Evolutionary conservation across 2,329 filamentous ascomycete species (phyloP).

Genomic region (Trichoderma lentiforme): DNA sequence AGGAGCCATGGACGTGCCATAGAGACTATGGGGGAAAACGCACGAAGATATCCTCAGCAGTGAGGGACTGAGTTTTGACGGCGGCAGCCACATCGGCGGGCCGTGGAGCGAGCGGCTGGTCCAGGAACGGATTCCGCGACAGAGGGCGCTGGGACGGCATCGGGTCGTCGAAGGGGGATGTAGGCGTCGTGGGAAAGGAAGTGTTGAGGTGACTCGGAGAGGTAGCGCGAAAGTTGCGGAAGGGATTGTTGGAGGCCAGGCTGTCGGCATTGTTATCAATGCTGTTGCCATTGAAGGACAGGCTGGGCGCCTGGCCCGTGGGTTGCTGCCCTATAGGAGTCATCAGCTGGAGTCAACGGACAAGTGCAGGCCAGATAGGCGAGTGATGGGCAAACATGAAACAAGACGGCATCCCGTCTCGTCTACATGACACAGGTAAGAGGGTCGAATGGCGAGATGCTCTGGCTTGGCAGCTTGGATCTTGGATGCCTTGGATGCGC

Average conservation of each 20-base stretch:
- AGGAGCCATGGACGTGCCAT: background rate
- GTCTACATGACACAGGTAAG: slow-evolving; percentile 30
- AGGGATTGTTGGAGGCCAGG: slow-evolving; percentile 79
- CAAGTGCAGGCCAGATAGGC: slow-evolving; percentile 13
- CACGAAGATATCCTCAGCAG: slow-evolving; percentile 74
- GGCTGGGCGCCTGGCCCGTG: slow-evolving; percentile 33
- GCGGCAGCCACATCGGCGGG: slow-evolving; percentile 50
- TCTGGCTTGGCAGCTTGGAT: background rate
- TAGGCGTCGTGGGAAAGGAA: slow-evolving; percentile 38
- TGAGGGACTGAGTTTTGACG: slow-evolving; percentile 45
- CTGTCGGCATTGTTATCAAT: slow-evolving; percentile 20
- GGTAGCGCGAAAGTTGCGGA: slow-evolving; percentile 63
- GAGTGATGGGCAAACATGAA: slow-evolving; percentile 23
- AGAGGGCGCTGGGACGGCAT: slow-evolving; percentile 52
- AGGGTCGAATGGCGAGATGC: slow-evolving; percentile 25
- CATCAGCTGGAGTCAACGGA: slow-evolving; percentile 15
- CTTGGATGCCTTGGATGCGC: background rate
- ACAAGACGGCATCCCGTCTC: slow-evolving; percentile 28
- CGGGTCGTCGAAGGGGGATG: slow-evolving; percentile 60
- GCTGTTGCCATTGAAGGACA: slow-evolving; percentile 50
- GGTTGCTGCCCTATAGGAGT: slow-evolving; percentile 22
- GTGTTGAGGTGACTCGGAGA: slow-evolving; percentile 44
- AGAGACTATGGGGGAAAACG: slow-evolving; percentile 38
- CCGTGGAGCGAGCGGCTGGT: slow-evolving; percentile 45
- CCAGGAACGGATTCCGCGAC: slow-evolving; percentile 75